Conservation (phyloP, 1,284 basidiomycete species). For the Limonomyces culmigenus region DNA sequence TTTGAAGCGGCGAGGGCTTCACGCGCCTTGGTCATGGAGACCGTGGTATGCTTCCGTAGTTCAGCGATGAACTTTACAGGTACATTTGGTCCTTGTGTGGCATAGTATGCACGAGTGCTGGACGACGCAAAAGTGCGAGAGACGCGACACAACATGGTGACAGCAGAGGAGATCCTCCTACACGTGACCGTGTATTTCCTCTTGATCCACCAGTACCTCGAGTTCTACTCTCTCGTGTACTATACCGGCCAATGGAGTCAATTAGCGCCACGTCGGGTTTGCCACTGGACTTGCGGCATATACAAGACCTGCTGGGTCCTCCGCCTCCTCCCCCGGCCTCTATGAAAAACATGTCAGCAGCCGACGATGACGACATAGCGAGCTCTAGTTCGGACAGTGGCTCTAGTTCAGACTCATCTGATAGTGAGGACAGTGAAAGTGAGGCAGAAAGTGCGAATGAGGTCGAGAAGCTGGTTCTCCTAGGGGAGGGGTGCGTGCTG, state of each 20-base stretch:
- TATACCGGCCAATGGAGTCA: not conserved
- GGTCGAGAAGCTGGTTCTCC: too few relatives aligned
- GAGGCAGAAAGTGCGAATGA: too few relatives aligned
- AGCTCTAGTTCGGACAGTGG: too few relatives aligned
- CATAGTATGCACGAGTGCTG: constrained; percentile 24
- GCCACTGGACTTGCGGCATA: constrained; percentile 58
- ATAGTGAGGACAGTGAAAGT: too few relatives aligned
- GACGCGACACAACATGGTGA: too few relatives aligned
- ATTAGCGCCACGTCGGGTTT: constrained; percentile 38
- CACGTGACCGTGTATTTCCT: too few relatives aligned
- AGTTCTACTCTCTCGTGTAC: not conserved
- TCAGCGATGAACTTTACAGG: constrained; percentile 69
- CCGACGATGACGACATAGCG: constrained; percentile 22
- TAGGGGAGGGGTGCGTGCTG: too few relatives aligned
- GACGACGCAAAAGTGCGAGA: too few relatives aligned
- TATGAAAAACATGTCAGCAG: not conserved
- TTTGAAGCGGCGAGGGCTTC: constrained; percentile 68
- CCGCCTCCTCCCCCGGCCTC: constrained; percentile 7
- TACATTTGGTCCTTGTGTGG: constrained; percentile 24
- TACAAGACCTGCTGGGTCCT: constrained; percentile 41
- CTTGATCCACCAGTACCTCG: not conserved
- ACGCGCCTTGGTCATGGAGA: constrained; percentile 76
- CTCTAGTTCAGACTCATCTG: too few relatives aligned
- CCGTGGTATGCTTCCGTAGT: constrained; percentile 67
- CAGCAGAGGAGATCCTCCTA: too few relatives aligned